Conservation (phyloP, 768 basidiomycete genomes). For the Crucibulum laeve region DNA sequence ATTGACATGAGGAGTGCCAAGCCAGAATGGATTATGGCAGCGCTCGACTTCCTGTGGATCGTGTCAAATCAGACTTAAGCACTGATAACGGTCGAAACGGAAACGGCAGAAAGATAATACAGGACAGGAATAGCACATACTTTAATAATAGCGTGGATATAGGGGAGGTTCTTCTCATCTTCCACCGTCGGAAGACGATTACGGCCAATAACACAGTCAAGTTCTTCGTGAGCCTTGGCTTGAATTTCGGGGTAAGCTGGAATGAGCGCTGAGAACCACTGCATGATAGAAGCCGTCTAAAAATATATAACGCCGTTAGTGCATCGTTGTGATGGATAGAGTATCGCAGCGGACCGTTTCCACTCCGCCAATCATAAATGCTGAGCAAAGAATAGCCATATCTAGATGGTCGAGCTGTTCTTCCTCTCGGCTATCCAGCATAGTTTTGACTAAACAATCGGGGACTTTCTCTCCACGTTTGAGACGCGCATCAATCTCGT, state of each 20-base stretch:
- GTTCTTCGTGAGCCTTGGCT: conserved; percentile 23
- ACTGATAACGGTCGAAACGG: too few relatives aligned
- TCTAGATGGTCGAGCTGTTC: conserved; percentile 33
- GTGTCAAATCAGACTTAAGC: conserved; percentile 6
- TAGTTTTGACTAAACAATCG: conserved; percentile 36
- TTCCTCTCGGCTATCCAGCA: conserved; percentile 26
- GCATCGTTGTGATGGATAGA: not conserved
- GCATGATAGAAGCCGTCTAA: conserved; percentile 32
- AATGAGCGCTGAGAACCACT: conserved; percentile 32
- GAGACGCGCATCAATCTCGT: conserved; percentile 29
- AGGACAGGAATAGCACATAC: conserved; percentile 8
- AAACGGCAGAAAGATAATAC: too few relatives aligned
- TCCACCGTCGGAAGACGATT: conserved; percentile 24
- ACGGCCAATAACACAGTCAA: conserved; percentile 25
- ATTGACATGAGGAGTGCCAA: conserved; percentile 34
- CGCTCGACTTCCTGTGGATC: conserved; percentile 28
- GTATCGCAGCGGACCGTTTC: conserved; percentile 24
- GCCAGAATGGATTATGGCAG: conserved; percentile 33
- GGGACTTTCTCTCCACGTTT: conserved; percentile 31
- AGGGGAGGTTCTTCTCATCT: conserved; percentile 29
- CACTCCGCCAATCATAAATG: conserved; percentile 43
- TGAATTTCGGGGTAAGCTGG: conserved; percentile 24
- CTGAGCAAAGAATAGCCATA: conserved; percentile 33
- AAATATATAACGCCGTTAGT: not conserved
- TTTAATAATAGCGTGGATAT: conserved; percentile 28